These are phyloP conservation scores for Meripilus lineatus DNA, from an alignment of 1,284 basidiomycete species.

Conservation along the genomic window DNA sequence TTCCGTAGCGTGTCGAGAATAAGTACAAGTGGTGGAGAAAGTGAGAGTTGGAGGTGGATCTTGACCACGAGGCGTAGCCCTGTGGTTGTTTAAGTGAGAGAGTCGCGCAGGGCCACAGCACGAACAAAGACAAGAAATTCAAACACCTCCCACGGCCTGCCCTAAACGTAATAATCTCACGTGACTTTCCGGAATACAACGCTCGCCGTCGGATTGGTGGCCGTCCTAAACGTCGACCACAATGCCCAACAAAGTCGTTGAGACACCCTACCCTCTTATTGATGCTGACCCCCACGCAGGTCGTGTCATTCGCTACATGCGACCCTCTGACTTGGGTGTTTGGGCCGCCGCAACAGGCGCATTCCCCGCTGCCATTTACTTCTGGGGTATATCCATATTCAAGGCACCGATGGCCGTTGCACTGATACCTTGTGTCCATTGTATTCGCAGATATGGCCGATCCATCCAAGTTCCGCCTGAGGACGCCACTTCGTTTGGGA, in stretches of 20 bases:
- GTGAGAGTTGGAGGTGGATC: no score
- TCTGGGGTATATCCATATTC: slow-evolving; percentile 58
- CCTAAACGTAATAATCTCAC: slow-evolving; percentile 15
- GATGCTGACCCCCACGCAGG: slow-evolving; percentile 90
- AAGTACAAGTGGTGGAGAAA: no score
- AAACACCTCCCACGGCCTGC: slow-evolving; percentile 12
- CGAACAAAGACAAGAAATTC: neutral
- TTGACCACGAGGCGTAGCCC: no score
- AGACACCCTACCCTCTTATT: slow-evolving; percentile 79
- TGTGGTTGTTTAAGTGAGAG: no score
- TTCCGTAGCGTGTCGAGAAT: no score
- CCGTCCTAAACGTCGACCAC: slow-evolving; percentile 19
- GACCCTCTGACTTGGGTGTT: slow-evolving; percentile 81
- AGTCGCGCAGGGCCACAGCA: no score
- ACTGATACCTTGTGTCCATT: slow-evolving; percentile 3
- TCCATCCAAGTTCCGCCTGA: slow-evolving; percentile 36
- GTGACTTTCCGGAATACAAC: slow-evolving; percentile 12
- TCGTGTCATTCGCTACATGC: slow-evolving; percentile 88
- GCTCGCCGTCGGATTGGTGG: slow-evolving; percentile 12
- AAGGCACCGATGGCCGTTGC: no score
- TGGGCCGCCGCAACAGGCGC: slow-evolving; percentile 83
- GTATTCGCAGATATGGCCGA: slow-evolving; percentile 40
- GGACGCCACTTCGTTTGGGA: slow-evolving; percentile 38
- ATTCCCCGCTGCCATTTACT: slow-evolving; percentile 71
- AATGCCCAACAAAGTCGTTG: slow-evolving; percentile 71